Base-by-base conservation (phyloP, 257 asterid genomes). In the Nicotiana sylvestris region DNA sequence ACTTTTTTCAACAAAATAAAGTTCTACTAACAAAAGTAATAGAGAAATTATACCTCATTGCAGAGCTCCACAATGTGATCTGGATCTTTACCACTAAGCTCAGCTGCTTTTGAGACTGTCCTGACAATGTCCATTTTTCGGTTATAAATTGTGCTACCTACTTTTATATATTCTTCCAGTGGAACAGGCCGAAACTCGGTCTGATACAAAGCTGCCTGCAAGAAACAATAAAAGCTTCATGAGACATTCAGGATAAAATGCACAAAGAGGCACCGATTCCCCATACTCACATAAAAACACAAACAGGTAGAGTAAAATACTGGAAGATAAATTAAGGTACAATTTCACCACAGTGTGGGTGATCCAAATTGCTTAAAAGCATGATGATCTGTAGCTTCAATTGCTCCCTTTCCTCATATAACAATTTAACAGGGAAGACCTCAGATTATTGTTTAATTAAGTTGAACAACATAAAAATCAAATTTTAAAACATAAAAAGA, bases 121-220 rank as follows among this genome's bases (percentile, higher is more conserved):
- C 97, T 88, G 33, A 96, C 91, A 76, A 90, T 86, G 74, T 89
- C 90, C 98, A 96, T 92, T 80, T 92, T 89, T 88, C 89, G 95
- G 91, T 90, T 91, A 82, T 94, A 96, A 83, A 96, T 89, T 78
- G 93, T 83, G 83, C 85, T 89, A 11, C 98, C 99, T 82, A 96
- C 87, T 90, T 96, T 96, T 76, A 96, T 88, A 87, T 90, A 94
- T 85, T 96, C 98, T 90, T 90, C 98, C 90, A 96, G 85, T 57
- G 99, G 99, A 85, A 96, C 99, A 56, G 98, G 99, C 62, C 99
- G 96, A 86, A 96, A 96, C 87, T 93, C 87, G 10, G 99, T 96
- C 91, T 94, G 97, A 83, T 94, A 96, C 57, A 94, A 92, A 77
- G 99, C 97, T 58, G 98, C 99, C 99, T 96, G 87, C 84, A 85